Base-by-base conservation (phyloP, 179 eudicot genomes). In the Silene coronaria region DNA sequence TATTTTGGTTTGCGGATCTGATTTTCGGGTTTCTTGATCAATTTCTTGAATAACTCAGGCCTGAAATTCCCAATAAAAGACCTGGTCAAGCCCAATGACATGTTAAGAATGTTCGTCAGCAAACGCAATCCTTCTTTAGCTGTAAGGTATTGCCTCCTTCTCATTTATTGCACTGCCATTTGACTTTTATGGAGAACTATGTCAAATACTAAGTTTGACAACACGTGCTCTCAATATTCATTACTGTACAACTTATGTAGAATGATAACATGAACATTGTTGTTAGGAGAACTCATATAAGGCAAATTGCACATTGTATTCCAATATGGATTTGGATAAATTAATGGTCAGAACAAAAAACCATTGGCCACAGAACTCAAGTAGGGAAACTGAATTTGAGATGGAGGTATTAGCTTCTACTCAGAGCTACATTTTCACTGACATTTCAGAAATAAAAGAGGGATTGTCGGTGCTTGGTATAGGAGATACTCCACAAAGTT, bases 101-200 rank as follows among this genome's bases (percentile, higher is more conserved):
- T 94, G 80, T 86, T 94, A 67, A 82, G 64, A 69, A 76, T 79
- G 67, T 89, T 88, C 34, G 86, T 88, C 74, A 80, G 71, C 76
- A 84, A 78, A 75, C 82, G 87, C 59, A 75, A 76, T 51, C 91
- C 97, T 67, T 57, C 67, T 76, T 77, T 87, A 68, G 96, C 96
- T 58, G 85, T 94, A 76, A 51, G 57, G 57, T 51, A 51, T 51
- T 51, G 19, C 19, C 19, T 51, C 57, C 57, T 14, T 51, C 57
- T 17, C 57, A 51, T 51, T 51, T 51, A 16, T 51, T 51, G 14
- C 19, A 0, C 2, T 16, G 57, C 19, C 19, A 13, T 51, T 51
- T 51, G 19, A 51, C 19, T 14, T 14, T 51, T 19, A 51, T 16
- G 45, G 45, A 38, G 45, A 7, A 38, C 45, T 38, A 9, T 19